These are phyloP conservation scores for Naganishia albida DNA, from an alignment of 1,284 basidiomycete species.

Conservation along the genomic window DNA sequence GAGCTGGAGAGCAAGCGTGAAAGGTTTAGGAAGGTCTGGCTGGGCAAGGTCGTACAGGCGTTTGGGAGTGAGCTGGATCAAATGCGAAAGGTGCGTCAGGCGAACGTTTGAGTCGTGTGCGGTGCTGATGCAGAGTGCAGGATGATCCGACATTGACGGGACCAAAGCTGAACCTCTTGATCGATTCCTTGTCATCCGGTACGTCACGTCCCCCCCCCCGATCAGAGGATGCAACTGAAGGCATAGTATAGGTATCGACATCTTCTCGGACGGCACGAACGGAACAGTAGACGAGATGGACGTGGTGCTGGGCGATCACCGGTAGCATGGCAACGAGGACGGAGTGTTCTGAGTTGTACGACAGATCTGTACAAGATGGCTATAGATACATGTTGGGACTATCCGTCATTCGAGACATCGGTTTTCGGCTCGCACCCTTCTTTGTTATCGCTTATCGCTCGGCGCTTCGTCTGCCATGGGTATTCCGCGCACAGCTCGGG, in stretches of 20 bases:
- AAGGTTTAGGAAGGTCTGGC: conserved; percentile 33
- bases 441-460: no score
- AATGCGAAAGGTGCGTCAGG: conserved; percentile 30
- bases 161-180: conserved; percentile 29
- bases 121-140: conserved; percentile 12
- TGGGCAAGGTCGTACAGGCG: conserved; percentile 34
- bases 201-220: not conserved
- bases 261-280: conserved; percentile 22
- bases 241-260: conserved; percentile 2
- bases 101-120: not conserved
- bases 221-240: not conserved
- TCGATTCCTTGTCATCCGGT: conserved; percentile 35
- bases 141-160: conserved; percentile 33
- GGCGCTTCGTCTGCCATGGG: no score
- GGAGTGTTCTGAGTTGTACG: not conserved
- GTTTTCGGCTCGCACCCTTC: no score
- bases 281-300: conserved; percentile 20
- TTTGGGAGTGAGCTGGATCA: conserved; percentile 35
- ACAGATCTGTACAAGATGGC: not conserved
- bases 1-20: conserved; percentile 31
- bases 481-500: no score
- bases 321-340: not conserved
- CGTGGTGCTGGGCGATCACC: conserved; percentile 17
- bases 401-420: no score
- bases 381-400: conserved; percentile 13